Percentiles rank a stretch among this genome's conserved stretches.
phyloP scores from a whole-genome alignment of 805 yeast genomes.

The Candida ovalis region DNA sequence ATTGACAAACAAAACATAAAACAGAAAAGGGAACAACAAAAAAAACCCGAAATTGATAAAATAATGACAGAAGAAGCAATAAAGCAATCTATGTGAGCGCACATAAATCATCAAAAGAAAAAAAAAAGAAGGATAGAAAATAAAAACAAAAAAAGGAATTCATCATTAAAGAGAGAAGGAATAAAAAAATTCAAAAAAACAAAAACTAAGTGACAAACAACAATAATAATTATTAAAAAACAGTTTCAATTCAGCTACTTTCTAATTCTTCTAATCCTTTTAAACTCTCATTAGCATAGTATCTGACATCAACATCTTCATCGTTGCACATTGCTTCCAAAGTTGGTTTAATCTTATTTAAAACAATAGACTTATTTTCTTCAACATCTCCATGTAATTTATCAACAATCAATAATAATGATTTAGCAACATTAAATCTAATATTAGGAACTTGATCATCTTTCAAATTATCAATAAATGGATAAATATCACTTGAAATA shows the following conservation, averaged over 20 bases:
- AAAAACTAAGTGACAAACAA: background rate
- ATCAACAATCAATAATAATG: conserved; percentile 60
- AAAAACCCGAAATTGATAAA: background rate
- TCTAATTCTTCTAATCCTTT: conserved; percentile 16
- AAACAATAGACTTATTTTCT: conserved; percentile 37
- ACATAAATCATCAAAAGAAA: background rate
- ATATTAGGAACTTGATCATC: conserved; percentile 91
- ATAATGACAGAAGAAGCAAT: background rate
- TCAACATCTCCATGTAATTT: conserved; percentile 33
- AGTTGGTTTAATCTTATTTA: conserved; percentile 54
- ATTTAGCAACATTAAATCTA: conserved; percentile 90
- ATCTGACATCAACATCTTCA: conserved; percentile 85
- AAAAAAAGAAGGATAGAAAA: background rate
- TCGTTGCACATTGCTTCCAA: conserved; percentile 66
- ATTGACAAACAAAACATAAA: background rate
- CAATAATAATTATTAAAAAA: background rate
- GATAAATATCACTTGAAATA: conserved; percentile 64
- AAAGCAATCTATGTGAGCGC: background rate
- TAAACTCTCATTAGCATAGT: conserved; percentile 61
- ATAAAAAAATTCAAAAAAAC: background rate
- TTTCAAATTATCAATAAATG: conserved; percentile 69
- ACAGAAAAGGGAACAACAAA: background rate
- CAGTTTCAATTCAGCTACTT: background rate
- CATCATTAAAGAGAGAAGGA: background rate
- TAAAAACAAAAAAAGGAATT: background rate